phyloP scores from a whole-genome alignment of 2,329 filamentous ascomycete genomes.

The Calonectria montana region DNA sequence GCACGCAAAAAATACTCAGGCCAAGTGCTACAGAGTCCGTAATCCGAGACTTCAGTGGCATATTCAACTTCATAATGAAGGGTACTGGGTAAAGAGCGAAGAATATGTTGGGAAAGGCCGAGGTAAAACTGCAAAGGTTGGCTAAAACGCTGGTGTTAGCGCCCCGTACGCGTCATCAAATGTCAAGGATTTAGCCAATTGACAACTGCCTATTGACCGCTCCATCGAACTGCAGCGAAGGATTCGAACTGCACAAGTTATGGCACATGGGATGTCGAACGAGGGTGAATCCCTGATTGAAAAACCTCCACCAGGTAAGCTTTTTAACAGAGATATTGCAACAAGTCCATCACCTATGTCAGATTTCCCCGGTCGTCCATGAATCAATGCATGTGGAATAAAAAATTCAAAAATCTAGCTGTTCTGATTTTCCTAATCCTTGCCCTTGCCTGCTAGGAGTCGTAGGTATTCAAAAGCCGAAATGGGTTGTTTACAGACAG shows the following conservation, averaged over 20 bases:
- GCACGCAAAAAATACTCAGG: conserved; percentile 35
- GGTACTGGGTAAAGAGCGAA: conserved; percentile 42
- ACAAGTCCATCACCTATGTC: background rate
- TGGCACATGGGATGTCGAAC: background rate
- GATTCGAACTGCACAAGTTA: background rate
- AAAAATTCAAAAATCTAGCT: background rate
- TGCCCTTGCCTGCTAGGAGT: background rate
- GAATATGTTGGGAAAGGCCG: conserved; percentile 41
- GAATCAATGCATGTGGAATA: background rate
- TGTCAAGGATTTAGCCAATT: no score
- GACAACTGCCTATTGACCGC: background rate
- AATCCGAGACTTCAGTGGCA: conserved; percentile 38
- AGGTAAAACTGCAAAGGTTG: conserved; percentile 40
- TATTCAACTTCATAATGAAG: conserved; percentile 42
- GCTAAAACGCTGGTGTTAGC: conserved; percentile 30
- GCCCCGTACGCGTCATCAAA: background rate
- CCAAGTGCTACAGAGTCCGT: conserved; percentile 39
- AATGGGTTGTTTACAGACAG: background rate
- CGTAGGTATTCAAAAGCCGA: background rate
- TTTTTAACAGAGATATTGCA: background rate
- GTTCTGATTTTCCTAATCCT: background rate
- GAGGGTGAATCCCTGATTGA: background rate
- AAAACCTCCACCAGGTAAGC: background rate
- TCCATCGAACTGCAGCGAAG: background rate
- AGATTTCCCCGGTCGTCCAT: background rate